Evolutionary conservation across 352 stramenopile genomes (phyloP).

Genomic region (Phytophthora nicotianae): DNA sequence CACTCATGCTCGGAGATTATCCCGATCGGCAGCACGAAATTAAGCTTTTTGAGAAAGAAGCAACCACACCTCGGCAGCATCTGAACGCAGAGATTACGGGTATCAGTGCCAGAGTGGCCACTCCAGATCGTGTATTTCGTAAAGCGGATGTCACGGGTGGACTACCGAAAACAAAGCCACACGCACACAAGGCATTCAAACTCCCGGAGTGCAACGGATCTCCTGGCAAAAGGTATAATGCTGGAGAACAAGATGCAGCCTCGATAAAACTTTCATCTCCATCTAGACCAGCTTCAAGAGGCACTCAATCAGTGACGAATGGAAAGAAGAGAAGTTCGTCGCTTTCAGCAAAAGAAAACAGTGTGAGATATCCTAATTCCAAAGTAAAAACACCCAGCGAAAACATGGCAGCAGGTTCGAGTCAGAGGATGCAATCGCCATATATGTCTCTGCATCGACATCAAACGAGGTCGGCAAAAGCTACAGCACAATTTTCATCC

Average conservation of each 20-base stretch:
- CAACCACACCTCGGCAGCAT: slow-evolving; percentile 12
- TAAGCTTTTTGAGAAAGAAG: slow-evolving; percentile 41
- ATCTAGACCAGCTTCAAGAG: background rate
- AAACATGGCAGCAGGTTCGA: background rate
- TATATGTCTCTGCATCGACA: slow-evolving; percentile 16
- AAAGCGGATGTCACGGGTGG: slow-evolving; percentile 41
- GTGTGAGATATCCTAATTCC: slow-evolving; percentile 2
- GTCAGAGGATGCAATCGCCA: slow-evolving; percentile 10
- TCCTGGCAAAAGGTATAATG: slow-evolving; percentile 19
- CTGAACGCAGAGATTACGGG: slow-evolving; percentile 31
- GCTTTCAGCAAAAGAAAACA: slow-evolving; percentile 20
- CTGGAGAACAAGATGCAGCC: slow-evolving; percentile 17
- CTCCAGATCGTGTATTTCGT: slow-evolving; percentile 46
- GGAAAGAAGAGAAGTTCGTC: slow-evolving; percentile 16
- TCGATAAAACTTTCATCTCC: slow-evolving; percentile 18
- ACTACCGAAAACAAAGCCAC: slow-evolving; percentile 44
- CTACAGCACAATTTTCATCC: slow-evolving; percentile 23
- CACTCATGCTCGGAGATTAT: slow-evolving; percentile 54
- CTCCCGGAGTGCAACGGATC: slow-evolving; percentile 52
- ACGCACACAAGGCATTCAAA: slow-evolving; percentile 44
- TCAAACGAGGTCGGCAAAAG: slow-evolving; percentile 8
- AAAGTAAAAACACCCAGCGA: background rate
- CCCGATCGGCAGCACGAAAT: slow-evolving; percentile 30
- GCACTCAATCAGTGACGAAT: background rate
- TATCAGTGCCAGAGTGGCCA: slow-evolving; percentile 28